phyloP scores from a whole-genome alignment of 2,329 filamentous ascomycete species.

The Beauveria bassiana region DNA sequence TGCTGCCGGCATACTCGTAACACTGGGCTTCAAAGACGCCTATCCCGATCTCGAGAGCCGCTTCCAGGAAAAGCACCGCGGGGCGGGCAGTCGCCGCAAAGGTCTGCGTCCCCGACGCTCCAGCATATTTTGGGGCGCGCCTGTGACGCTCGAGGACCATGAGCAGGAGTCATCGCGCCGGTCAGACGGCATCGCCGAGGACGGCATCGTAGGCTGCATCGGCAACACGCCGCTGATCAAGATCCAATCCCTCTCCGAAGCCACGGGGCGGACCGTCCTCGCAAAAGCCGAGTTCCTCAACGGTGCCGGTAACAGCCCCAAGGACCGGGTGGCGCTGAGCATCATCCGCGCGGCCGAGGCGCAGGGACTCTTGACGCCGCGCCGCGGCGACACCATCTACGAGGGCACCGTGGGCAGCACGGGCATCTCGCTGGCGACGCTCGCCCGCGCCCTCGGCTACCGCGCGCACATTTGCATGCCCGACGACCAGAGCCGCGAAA shows the following conservation, averaged over 20 bases:
- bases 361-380: slow-evolving; percentile 64
- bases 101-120: slow-evolving; percentile 22
- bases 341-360: slow-evolving; percentile 82
- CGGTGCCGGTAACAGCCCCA: slow-evolving; percentile 86
- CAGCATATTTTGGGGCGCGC: slow-evolving; percentile 38
- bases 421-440: slow-evolving; percentile 84
- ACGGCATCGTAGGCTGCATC: slow-evolving; percentile 86
- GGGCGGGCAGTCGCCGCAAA: slow-evolving; percentile 11
- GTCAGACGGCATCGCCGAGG: slow-evolving; percentile 40
- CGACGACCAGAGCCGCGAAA: slow-evolving; percentile 80
- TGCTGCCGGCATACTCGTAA: slow-evolving; percentile 65
- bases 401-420: slow-evolving; percentile 96
- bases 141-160: slow-evolving; percentile 49
- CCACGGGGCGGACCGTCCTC: slow-evolving; percentile 81
- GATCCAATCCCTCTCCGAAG: slow-evolving; percentile 77
- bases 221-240: slow-evolving; percentile 86
- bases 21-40: slow-evolving; percentile 70
- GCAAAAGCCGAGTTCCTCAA: slow-evolving; percentile 97
- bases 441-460: slow-evolving; percentile 84
- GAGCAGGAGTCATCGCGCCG: slow-evolving; percentile 27
- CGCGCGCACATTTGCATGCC: slow-evolving; percentile 96
- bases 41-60: slow-evolving; percentile 66
- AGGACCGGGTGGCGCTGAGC: slow-evolving; percentile 86
- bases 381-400: slow-evolving; percentile 88
- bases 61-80: slow-evolving; percentile 41